phyloP scores from a whole-genome alignment of 768 basidiomycete genomes.

The Lyophyllum shimeji region DNA sequence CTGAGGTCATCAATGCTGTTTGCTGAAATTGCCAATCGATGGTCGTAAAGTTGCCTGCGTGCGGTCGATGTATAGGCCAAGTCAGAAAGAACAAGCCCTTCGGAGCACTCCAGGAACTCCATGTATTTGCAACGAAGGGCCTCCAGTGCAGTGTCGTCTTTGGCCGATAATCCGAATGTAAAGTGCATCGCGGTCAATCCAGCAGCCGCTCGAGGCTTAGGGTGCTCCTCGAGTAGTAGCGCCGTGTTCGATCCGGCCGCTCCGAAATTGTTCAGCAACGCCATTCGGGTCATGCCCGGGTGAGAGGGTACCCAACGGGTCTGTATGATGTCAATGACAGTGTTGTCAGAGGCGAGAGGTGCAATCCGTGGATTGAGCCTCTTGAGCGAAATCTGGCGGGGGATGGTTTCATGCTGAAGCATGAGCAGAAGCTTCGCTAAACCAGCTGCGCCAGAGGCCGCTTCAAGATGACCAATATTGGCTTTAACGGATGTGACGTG shows the following conservation, averaged over 20 bases:
- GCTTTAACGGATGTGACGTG: slow-evolving; percentile 70
- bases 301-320: slow-evolving; percentile 42
- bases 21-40: slow-evolving; percentile 52
- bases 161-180: slow-evolving; percentile 65
- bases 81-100: slow-evolving; percentile 36
- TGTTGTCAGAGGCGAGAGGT: slow-evolving; percentile 45
- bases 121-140: slow-evolving; percentile 47
- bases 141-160: slow-evolving; percentile 46
- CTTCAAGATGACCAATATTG: slow-evolving; percentile 75
- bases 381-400: slow-evolving; percentile 57
- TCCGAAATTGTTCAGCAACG: slow-evolving; percentile 74
- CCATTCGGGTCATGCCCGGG: slow-evolving; percentile 40
- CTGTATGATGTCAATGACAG: slow-evolving; percentile 42
- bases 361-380: slow-evolving; percentile 58
- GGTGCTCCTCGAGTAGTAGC: slow-evolving; percentile 56
- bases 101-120: slow-evolving; percentile 40
- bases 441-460: slow-evolving; percentile 71
- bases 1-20: slow-evolving; percentile 43
- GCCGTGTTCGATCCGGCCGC: slow-evolving; percentile 72
- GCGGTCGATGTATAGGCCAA: slow-evolving; percentile 70
- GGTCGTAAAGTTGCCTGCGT: slow-evolving; percentile 54
- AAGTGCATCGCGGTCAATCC: slow-evolving; percentile 22
- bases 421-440: slow-evolving; percentile 73
- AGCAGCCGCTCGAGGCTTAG: not conserved
- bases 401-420: slow-evolving; percentile 56